Base-by-base conservation (phyloP, 352 stramenopile genomes). In the Pythium volutum region DNA sequence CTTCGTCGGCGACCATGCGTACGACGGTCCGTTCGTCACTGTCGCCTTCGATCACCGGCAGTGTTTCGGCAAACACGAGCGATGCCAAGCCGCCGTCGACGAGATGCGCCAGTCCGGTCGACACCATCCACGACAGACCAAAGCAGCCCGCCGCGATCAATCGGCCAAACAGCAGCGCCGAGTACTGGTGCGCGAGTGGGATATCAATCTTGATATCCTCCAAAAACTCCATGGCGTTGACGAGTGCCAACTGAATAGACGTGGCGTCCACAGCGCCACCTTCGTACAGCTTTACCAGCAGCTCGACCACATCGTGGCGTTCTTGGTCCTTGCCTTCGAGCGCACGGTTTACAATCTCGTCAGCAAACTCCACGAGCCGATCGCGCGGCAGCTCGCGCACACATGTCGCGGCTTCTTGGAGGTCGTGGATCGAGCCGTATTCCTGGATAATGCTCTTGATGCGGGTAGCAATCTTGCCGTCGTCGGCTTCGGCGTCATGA, bases 361-460 rank as follows among this genome's bases (percentile, higher is more conserved):
- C 87, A 0, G 77, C 74, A 62, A 95, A 91, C 45, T 87, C 76
- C 3, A 78, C 64, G 46, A 85, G 78, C 43, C 66, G 75, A 2
- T 77, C 67, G 18, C 64, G 55, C 6, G 87, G 73, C 8, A 95
- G 69, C 49, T 95, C 87, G 16, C 76, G 74, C 9, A 95, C 76
- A 31, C 87, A 95, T 0, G 76, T 64, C 11, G 69, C 70, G 15
- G 84, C 86, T 75, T 95, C 87, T 52, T 92, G 74, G 38, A 93
- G 59, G 45, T 95, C 87, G 34, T 82, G 31, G 26, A 93, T 89
- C n/a, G 79, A 90, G 26, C 80, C 64, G 51, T 86, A 95, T 57
- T 95, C 87, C 50, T 94, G 74, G 38, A 95, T 89, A 43, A 91
- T 94, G 54, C 69, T 93, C 67, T 95, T 95, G 66, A 95, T 93